Evolutionary conservation across 805 yeast species (phyloP).

Genomic region (Saturnispora sanitii): DNA sequence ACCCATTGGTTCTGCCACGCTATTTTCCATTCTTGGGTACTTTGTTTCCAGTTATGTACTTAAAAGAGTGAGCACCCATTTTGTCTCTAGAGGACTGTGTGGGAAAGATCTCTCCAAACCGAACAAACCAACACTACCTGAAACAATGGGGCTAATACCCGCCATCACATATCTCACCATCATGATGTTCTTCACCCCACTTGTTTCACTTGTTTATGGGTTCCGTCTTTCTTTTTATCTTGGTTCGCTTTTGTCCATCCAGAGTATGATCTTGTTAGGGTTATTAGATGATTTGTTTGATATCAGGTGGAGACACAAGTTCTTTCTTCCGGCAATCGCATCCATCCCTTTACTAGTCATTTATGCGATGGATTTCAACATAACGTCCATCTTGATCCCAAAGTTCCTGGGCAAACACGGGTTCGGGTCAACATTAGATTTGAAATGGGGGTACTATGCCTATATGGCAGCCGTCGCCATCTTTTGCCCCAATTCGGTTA

Average conservation of each 20-base stretch:
- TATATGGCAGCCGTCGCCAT: constrained; percentile 91
- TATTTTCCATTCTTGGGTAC: constrained; percentile 62
- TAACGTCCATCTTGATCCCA: constrained; percentile 81
- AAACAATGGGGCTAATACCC: constrained; percentile 84
- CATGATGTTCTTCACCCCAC: constrained; percentile 81
- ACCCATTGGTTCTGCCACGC: constrained; percentile 52
- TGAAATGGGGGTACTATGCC: constrained; percentile 69
- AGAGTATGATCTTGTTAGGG: constrained; percentile 77
- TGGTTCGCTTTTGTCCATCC: constrained; percentile 74
- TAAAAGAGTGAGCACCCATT: constrained; percentile 57
- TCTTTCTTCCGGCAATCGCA: constrained; percentile 90
- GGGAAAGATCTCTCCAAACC: constrained; percentile 78
- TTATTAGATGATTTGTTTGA: constrained; percentile 92
- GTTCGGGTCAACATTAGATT: constrained; percentile 42
- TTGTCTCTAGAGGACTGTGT: constrained; percentile 67
- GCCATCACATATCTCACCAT: constrained; percentile 72
- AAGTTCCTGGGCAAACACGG: constrained; percentile 37
- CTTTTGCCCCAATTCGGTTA: constrained; percentile 92
- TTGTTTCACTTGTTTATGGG: constrained; percentile 68
- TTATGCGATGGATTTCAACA: constrained; percentile 88
- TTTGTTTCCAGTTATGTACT: constrained; percentile 48
- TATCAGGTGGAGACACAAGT: constrained; percentile 94
- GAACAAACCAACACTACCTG: constrained; percentile 73
- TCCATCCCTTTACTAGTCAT: constrained; percentile 85
- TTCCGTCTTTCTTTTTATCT: constrained; percentile 76